Evolutionary conservation across 495 filamentous ascomycete species (phyloP).

Genomic region (Penicillium flavigenum): DNA sequence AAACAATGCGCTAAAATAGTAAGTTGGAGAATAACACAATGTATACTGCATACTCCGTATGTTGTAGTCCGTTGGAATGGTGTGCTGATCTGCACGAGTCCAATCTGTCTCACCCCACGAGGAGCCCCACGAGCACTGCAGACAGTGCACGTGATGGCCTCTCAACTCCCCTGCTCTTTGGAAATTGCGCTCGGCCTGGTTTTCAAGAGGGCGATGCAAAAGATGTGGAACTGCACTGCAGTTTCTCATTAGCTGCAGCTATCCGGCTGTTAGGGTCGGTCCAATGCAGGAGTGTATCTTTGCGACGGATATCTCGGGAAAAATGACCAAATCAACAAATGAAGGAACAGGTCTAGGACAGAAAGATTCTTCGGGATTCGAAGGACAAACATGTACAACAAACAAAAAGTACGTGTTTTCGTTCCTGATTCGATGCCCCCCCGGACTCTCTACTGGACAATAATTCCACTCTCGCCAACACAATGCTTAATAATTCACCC

Average conservation of each 20-base stretch:
- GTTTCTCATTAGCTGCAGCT: conserved; percentile 7
- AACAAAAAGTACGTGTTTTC: background rate
- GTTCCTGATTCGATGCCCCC: background rate
- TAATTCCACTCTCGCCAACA: background rate
- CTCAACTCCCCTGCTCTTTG: background rate
- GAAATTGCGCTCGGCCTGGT: conserved; percentile 18
- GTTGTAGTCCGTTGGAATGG: background rate
- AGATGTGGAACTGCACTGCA: conserved; percentile 13
- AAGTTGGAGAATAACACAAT: background rate
- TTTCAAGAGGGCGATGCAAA: conserved; percentile 14
- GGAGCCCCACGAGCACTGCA: conserved; percentile 5
- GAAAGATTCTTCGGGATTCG: background rate
- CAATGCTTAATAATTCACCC: background rate
- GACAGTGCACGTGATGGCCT: background rate
- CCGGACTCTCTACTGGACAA: background rate
- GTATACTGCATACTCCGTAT: background rate
- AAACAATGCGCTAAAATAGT: background rate
- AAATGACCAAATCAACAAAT: background rate
- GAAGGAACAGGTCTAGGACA: background rate
- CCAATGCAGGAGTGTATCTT: background rate
- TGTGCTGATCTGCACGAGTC: background rate
- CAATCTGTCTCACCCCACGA: conserved; percentile 12
- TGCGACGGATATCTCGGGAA: background rate
- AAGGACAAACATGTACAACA: background rate
- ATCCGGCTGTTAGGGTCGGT: background rate